Evolutionary conservation across 1,139 yeast species (phyloP), one percentile per base, ranked within the genome.

Genomic region (Debaryomyces udenii): DNA sequence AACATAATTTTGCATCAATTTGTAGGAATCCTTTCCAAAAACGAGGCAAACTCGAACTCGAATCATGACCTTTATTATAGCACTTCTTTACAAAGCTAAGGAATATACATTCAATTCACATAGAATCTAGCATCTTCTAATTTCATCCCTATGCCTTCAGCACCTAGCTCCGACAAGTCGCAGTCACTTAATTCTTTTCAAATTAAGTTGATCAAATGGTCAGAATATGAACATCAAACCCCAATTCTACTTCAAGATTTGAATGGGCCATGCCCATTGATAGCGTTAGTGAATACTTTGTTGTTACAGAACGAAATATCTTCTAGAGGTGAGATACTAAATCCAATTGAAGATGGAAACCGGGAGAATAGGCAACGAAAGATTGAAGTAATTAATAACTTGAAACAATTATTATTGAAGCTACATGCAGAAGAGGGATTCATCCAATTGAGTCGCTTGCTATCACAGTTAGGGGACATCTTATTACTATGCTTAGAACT

Each of bases 241-340:
- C 81, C 78, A n/a, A 80, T 90, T 27, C 64, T 91, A n/a, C 64
- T 88, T 14, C 97, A 91, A 61, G 87, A 87, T 48, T 72, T 64
- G 35, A 88, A 90, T 53, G 97, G 96, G 0, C 96, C 96, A 0
- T 90, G 96, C 56, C 96, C 96, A 2, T 63, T 91, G 32, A 77
- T 90, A n/a, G 91, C 96, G 0, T 65, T 91, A 32, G 74, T 83
- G 38, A 91, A 91, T 57, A 78, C 90, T 0, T 57, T 89, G 22
- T 50, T 82, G n/a, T 55, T 82, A 20, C 64, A 78, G 3, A 68
- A 74, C 28, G 78, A 75, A 39, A 44, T 68, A 9, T 42, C 48
- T 18, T 29, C 40, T 28, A 46, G 52, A 35, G 47, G 51, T 10
- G 46, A 40, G 24, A 41, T 39, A 3, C 43, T 53, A 9, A 44